Evolutionary conservation across 1,284 basidiomycete genomes (phyloP), one percentile per base, ranked within the genome.

Genomic region (Ganoderma leucocontextum): DNA sequence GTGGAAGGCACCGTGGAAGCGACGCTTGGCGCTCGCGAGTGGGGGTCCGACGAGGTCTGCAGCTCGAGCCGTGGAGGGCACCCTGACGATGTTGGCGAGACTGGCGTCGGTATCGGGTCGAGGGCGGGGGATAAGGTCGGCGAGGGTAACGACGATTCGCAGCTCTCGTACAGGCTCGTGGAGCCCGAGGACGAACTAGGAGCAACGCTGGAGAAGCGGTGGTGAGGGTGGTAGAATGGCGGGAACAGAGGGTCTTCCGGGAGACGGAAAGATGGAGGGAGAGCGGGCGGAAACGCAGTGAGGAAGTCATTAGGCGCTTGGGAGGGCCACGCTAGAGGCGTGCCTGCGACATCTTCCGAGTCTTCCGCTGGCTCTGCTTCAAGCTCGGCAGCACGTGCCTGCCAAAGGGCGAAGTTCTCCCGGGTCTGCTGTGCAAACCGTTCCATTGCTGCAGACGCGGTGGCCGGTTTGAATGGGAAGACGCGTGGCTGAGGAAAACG

Each of bases 371-470:
- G 63, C 9, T 35, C 41, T 35, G 69, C 64, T 17, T 77, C 76
- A 10, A 92, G 80, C 38, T 82, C 79, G 12, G 80, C 81, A 44
- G 84, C 78, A 8, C 88, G 86, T 17, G 80, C 80, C 72, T 86
- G 81, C 95, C 95, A 96, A 60, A 86, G 80, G 22, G 81, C 78
- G 17, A 93, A 82, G 76, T 96, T 96, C 58, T 81, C 80, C 38
- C 84, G 80, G 77, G 93, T 94, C 70, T 90, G 87, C 35, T 84
- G 80, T 1, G 87, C 86, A 70, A 91, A 95, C 42, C 77, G 77
- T 57, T 83, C 82, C 80, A 95, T 86, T 79, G 91, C 93, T 92
- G 75, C 7, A 55, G 38, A 63, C 12, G 58, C 60, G 35, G 38
- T 12, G 36, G 58, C 38, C 38, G 22, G 36, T 13, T 25, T 25